These are phyloP conservation scores for Catunica adiposa DNA, from an alignment of 2,329 filamentous ascomycete species.

Conservation along the genomic window DNA sequence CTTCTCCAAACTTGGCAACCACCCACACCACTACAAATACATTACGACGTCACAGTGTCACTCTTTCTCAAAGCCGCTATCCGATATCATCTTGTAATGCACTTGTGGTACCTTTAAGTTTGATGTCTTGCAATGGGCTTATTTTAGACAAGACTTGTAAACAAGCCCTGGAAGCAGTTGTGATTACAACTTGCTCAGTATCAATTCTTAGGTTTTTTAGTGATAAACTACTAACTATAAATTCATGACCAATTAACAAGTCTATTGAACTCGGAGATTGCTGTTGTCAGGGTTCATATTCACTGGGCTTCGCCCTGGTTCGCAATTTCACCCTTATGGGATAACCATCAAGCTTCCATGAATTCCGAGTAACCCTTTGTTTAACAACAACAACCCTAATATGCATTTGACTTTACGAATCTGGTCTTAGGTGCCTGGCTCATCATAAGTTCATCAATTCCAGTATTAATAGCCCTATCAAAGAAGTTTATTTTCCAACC, in stretches of 20 bases:
- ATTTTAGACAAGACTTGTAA: no score
- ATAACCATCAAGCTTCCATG: not conserved
- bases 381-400: not conserved
- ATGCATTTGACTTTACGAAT: not conserved
- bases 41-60: not conserved
- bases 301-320: not conserved
- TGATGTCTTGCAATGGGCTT: no score
- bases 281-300: not conserved
- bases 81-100: not conserved
- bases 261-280: not conserved
- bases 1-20: not conserved
- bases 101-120: no score
- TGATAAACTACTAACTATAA: no score
- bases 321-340: not conserved
- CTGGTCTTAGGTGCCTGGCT: not conserved
- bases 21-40: not conserved
- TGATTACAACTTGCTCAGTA: no score
- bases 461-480: not conserved
- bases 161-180: no score
- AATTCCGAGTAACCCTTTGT: not conserved
- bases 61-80: not conserved
- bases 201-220: no score
- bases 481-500: not conserved
- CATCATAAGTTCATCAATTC: not conserved
- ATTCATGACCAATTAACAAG: not conserved